phyloP scores from a whole-genome alignment of 1,139 yeast species.

The Oligophagozyma castellii region DNA sequence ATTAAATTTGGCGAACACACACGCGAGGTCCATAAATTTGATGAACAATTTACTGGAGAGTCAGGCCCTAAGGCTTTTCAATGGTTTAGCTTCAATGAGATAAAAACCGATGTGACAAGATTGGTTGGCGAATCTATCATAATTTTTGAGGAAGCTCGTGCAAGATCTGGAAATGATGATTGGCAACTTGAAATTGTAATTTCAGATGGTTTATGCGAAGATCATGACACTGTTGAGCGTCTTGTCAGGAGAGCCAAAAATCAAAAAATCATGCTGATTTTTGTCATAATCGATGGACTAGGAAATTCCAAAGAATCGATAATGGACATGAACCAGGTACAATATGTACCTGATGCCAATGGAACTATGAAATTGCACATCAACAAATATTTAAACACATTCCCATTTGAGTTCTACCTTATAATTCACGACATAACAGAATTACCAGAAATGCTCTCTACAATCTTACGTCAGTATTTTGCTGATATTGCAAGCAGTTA shows the following conservation, averaged over 20 bases:
- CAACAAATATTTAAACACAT: conserved; percentile 74
- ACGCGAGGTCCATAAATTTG: conserved; percentile 80
- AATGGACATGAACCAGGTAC: conserved; percentile 89
- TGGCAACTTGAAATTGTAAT: conserved; percentile 92
- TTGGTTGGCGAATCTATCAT: conserved; percentile 60
- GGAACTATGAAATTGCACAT: conserved; percentile 69
- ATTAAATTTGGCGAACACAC: conserved; percentile 84
- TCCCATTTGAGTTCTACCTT: conserved; percentile 95
- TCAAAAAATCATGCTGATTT: conserved; percentile 85
- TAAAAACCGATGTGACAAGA: conserved; percentile 67
- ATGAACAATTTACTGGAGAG: conserved; percentile 68
- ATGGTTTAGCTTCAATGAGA: conserved; percentile 85
- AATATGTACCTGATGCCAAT: conserved; percentile 51
- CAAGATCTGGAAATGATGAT: conserved; percentile 45
- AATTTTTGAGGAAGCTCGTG: conserved; percentile 54
- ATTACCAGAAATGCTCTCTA: conserved; percentile 81
- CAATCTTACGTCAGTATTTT: conserved; percentile 85
- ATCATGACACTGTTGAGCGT: conserved; percentile 68
- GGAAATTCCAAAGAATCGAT: conserved; percentile 65
- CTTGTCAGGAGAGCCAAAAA: conserved; percentile 88
- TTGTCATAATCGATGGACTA: conserved; percentile 86
- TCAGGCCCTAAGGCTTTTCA: conserved; percentile 76
- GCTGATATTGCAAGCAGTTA: conserved; percentile 54
- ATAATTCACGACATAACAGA: conserved; percentile 83
- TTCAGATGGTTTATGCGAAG: conserved; percentile 95